These are phyloP conservation scores for Podaxis sp. DNA, from an alignment of 768 basidiomycete species.

Conservation along the genomic window DNA sequence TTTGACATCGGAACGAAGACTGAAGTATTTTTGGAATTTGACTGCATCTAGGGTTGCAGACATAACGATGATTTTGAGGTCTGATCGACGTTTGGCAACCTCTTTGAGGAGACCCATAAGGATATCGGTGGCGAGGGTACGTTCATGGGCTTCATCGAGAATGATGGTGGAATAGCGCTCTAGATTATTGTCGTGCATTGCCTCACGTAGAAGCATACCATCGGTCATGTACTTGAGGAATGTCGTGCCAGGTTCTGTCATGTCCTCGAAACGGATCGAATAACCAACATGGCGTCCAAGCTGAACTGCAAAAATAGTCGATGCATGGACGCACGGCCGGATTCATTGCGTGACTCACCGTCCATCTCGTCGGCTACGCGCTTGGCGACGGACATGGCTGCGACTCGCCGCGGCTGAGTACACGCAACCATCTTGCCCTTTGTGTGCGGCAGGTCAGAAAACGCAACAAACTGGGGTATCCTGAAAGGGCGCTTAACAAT, in stretches of 20 bases:
- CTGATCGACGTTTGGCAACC: slow-evolving; percentile 74
- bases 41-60: slow-evolving; percentile 95
- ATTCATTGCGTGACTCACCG: slow-evolving; percentile 49
- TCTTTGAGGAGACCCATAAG: slow-evolving; percentile 95
- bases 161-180: slow-evolving; percentile 96
- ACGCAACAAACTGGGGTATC: slow-evolving; percentile 96
- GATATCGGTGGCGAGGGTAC: slow-evolving; percentile 96
- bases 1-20: slow-evolving; percentile 38
- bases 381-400: slow-evolving; percentile 97
- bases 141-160: slow-evolving; percentile 98
- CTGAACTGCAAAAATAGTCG: slow-evolving; percentile 54
- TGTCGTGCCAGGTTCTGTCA: slow-evolving; percentile 86
- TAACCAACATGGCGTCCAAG: slow-evolving; percentile 97
- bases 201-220: slow-evolving; percentile 97
- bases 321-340: neutral
- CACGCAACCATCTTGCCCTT: slow-evolving; percentile 92
- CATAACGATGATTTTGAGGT: slow-evolving; percentile 98
- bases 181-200: slow-evolving; percentile 93
- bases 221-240: slow-evolving; percentile 99
- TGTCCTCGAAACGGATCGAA: slow-evolving; percentile 97
- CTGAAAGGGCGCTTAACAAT: slow-evolving; percentile 37
- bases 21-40: slow-evolving; percentile 97
- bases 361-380: slow-evolving; percentile 99
- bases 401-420: slow-evolving; percentile 94
- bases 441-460: slow-evolving; percentile 88